Conservation (phyloP, 2,329 filamentous ascomycete species). For the Microsporum ferrugineum region DNA sequence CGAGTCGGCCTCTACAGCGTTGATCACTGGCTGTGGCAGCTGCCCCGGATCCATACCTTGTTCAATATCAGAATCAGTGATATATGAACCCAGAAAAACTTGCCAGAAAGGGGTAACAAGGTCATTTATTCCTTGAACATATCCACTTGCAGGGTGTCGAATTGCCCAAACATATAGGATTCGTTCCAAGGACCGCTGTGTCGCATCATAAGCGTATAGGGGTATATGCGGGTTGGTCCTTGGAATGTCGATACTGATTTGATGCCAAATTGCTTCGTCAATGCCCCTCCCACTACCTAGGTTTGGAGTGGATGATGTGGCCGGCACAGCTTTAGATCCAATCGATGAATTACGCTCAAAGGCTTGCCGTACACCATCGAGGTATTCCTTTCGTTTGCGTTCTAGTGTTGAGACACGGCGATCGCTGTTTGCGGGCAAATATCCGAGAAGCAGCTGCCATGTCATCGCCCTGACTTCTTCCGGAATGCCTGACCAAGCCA, state of each 20-base stretch:
- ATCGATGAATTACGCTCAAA: constrained; percentile 45
- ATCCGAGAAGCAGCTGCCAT: constrained; percentile 93
- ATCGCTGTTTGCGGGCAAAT: constrained; percentile 93
- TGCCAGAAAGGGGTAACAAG: constrained; percentile 97
- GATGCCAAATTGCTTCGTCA: constrained; percentile 97
- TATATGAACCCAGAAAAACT: constrained; percentile 88
- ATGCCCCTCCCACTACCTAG: constrained; percentile 58
- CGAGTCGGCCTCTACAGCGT: constrained; percentile 92
- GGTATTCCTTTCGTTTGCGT: constrained; percentile 88
- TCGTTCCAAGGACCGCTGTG: constrained; percentile 82
- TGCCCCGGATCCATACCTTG: constrained; percentile 95
- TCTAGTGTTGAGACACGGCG: constrained; percentile 80
- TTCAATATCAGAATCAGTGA: constrained; percentile 86
- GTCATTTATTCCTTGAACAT: constrained; percentile 98
- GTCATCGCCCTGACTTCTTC: constrained; percentile 95
- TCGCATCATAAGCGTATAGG: constrained; percentile 90
- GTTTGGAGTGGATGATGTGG: constrained; percentile 28
- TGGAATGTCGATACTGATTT: constrained; percentile 96
- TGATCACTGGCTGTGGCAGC: constrained; percentile 75
- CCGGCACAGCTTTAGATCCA: constrained; percentile 28
- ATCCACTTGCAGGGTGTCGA: constrained; percentile 89
- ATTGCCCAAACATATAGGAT: constrained; percentile 98
- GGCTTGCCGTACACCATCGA: constrained; percentile 70
- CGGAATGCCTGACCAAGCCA: constrained; percentile 90
- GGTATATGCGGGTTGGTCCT: constrained; percentile 93